Conservation (phyloP, 179 eudicot species). For the Beta corolliflora region DNA sequence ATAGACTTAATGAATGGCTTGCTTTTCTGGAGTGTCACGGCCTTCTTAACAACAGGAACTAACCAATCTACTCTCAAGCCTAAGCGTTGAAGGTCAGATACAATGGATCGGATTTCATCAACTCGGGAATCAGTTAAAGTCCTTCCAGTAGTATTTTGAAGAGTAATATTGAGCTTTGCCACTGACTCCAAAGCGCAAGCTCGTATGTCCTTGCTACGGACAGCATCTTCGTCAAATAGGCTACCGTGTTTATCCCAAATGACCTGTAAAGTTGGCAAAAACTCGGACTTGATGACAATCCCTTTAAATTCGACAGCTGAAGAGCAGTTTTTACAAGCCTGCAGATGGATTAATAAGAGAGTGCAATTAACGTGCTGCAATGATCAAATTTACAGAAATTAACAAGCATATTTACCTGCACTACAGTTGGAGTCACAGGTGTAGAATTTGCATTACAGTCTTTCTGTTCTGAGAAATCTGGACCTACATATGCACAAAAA, state of each 20-base stretch:
- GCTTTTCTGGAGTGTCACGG: background rate
- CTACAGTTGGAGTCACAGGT: background rate
- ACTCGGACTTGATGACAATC: background rate
- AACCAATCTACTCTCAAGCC: constrained; percentile 26
- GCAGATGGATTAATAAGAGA: too few species aligned
- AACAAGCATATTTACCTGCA: background rate
- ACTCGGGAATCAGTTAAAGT: constrained; percentile 1
- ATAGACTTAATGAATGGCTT: constrained; percentile 10
- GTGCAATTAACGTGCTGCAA: background rate
- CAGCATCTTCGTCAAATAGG: background rate
- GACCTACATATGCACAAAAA: background rate
- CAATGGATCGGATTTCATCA: background rate
- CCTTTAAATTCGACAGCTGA: constrained; percentile 13
- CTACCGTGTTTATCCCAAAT: constrained; percentile 17
- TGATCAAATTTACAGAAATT: background rate
- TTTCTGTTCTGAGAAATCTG: background rate
- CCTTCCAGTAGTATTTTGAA: background rate
- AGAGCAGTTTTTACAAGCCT: background rate
- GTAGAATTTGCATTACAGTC: background rate
- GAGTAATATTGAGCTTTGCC: constrained; percentile 5
- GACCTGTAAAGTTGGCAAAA: background rate
- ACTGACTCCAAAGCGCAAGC: constrained; percentile 15
- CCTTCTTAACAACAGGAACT: constrained; percentile 10
- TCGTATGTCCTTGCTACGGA: background rate
- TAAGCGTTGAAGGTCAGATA: background rate